phyloP scores from a whole-genome alignment of 352 stramenopile genomes.

The Pythium dissimile region DNA sequence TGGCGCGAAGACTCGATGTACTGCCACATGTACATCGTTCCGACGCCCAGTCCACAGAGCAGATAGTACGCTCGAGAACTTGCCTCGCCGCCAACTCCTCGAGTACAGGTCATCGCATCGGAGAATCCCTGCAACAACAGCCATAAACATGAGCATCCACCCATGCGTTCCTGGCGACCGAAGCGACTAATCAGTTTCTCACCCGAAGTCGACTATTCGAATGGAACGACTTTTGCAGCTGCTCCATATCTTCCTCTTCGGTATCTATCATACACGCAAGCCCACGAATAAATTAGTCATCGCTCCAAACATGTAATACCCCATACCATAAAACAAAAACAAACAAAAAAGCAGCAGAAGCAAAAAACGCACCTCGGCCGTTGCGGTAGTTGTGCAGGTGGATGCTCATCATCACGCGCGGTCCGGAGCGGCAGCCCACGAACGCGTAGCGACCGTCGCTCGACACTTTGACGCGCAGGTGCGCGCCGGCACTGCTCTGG shows the following conservation, averaged over 20 bases:
- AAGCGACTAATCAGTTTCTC: neutral
- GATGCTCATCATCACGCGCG: slow-evolving; percentile 78
- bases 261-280: slow-evolving; percentile 36
- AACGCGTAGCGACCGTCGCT: slow-evolving; percentile 78
- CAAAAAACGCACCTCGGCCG: slow-evolving; percentile 59
- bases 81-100: too few species aligned
- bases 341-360: neutral
- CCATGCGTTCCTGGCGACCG: neutral
- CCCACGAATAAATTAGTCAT: neutral
- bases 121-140: slow-evolving; percentile 56
- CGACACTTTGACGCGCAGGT: slow-evolving; percentile 77
- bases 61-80: slow-evolving; percentile 53
- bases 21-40: slow-evolving; percentile 68
- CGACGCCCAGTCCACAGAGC: slow-evolving; percentile 66
- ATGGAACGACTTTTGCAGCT: slow-evolving; percentile 77
- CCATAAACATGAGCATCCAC: slow-evolving; percentile 5
- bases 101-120: slow-evolving; percentile 47
- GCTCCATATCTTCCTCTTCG: slow-evolving; percentile 75
- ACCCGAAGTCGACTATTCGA: slow-evolving; percentile 56
- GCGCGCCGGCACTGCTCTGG: slow-evolving; percentile 38
- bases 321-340: neutral
- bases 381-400: slow-evolving; percentile 78
- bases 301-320: too few species aligned
- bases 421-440: slow-evolving; percentile 63
- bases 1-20: slow-evolving; percentile 44